phyloP scores from a whole-genome alignment of 1,139 yeast species.

The Diutina mesorugosa region DNA sequence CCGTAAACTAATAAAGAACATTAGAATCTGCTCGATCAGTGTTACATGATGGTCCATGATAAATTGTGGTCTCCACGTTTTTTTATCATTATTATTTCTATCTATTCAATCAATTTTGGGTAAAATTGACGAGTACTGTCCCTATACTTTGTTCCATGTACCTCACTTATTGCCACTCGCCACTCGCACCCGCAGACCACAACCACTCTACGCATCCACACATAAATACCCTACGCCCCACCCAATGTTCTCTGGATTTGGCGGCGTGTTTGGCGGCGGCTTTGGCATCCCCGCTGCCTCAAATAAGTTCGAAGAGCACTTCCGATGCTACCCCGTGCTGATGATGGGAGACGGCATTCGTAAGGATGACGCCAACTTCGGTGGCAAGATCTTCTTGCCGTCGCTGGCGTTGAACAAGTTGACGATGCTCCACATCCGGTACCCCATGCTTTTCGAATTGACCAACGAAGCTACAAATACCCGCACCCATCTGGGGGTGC shows the following conservation, averaged over 20 bases:
- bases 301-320: slow-evolving; percentile 57
- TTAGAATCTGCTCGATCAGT: too few species aligned
- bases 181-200: neutral
- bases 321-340: slow-evolving; percentile 81
- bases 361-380: slow-evolving; percentile 75
- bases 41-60: too few species aligned
- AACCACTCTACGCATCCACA: neutral
- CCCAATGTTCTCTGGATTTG: slow-evolving; percentile 33
- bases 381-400: slow-evolving; percentile 95
- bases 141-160: too few species aligned
- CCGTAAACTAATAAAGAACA: too few species aligned
- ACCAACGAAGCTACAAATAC: slow-evolving; percentile 47
- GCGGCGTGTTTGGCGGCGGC: slow-evolving; percentile 27
- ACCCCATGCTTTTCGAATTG: slow-evolving; percentile 89
- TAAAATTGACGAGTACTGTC: too few species aligned
- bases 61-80: too few species aligned
- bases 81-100: too few species aligned
- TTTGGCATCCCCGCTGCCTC: slow-evolving; percentile 19
- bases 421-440: slow-evolving; percentile 75
- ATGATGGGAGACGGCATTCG: slow-evolving; percentile 81
- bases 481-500: slow-evolving; percentile 81
- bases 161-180: neutral
- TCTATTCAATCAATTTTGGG: too few species aligned
- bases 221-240: neutral
- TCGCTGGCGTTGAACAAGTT: slow-evolving; percentile 84